phyloP scores from a whole-genome alignment of 768 basidiomycete species.

The Porphyrellus cyaneotinctus region DNA sequence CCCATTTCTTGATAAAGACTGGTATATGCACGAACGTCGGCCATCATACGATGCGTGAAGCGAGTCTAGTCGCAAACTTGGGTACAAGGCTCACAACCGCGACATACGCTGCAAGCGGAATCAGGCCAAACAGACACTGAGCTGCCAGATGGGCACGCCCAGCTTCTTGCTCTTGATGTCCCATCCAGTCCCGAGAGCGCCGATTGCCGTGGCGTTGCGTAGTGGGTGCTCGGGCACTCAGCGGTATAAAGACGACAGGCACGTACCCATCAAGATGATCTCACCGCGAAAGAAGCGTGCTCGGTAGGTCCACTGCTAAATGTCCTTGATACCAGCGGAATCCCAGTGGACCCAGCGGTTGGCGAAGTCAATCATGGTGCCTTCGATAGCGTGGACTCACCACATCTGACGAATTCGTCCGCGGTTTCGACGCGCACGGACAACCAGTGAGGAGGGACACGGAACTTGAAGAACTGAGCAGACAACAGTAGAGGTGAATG shows the following conservation, averaged over 20 bases:
- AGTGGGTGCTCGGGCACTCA: background rate
- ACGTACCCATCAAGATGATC: constrained; percentile 60
- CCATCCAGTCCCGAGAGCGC: constrained; percentile 44
- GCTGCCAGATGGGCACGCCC: background rate
- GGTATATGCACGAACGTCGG: constrained; percentile 10
- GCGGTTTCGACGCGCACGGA: constrained; percentile 67
- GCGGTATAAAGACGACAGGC: too few species aligned
- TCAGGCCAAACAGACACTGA: too few species aligned
- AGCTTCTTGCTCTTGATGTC: background rate
- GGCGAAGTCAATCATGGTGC: constrained; percentile 56
- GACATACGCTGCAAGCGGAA: constrained; percentile 54
- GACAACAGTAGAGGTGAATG: background rate
- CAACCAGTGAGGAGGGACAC: constrained; percentile 69
- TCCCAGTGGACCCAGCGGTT: too few species aligned
- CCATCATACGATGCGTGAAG: too few species aligned
- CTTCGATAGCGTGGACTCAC: constrained; percentile 72
- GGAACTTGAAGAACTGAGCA: constrained; percentile 52
- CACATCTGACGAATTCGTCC: constrained; percentile 67
- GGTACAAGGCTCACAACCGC: too few species aligned
- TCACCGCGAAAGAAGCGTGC: constrained; percentile 73
- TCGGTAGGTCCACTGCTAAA: constrained; percentile 64
- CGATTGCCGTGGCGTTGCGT: constrained; percentile 30
- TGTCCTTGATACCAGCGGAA: too few species aligned
- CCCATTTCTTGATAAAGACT: constrained; percentile 65
- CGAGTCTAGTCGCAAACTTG: too few species aligned